Evolutionary conservation across 106 monocot genomes (phyloP).

Genomic region (Allium fistulosum): DNA sequence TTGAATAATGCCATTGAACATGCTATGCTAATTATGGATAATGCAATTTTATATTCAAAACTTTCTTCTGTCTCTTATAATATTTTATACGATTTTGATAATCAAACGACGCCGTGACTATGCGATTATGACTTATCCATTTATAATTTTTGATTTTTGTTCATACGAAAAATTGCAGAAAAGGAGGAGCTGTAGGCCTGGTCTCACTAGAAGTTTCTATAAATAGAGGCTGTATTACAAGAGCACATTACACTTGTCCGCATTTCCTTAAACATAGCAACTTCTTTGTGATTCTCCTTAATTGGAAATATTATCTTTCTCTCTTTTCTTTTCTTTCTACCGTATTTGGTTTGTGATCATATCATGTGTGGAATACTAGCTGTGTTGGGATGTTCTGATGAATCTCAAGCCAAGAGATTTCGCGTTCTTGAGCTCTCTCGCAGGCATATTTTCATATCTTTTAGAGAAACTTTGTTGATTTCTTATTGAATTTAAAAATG

Average conservation of each 20-base stretch:
- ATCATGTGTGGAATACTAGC: slow-evolving; percentile 88
- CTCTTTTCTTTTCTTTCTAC: not conserved
- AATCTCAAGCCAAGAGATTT: slow-evolving; percentile 76
- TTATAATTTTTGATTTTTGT: too few species aligned
- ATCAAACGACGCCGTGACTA: too few species aligned
- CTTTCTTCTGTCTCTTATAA: too few species aligned
- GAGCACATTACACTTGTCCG: slow-evolving; percentile 4
- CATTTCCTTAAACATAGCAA: not conserved
- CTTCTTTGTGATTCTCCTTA: not conserved
- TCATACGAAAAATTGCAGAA: too few species aligned
- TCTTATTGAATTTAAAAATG: too few species aligned
- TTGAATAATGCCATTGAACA: too few species aligned
- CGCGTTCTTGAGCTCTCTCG: slow-evolving; percentile 96
- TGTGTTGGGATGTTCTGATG: slow-evolving; percentile 74
- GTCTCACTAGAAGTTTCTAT: not conserved
- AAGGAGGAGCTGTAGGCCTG: not conserved
- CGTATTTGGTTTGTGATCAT: not conserved
- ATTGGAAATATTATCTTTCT: not conserved
- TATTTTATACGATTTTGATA: too few species aligned
- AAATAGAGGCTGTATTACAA: slow-evolving; percentile 2
- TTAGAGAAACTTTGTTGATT: too few species aligned
- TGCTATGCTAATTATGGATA: too few species aligned
- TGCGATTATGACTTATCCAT: too few species aligned
- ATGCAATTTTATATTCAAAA: too few species aligned
- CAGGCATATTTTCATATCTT: slow-evolving; percentile 32